Evolutionary conservation across 805 yeast species (phyloP).

Genomic region (Suhomyces kilbournensis): DNA sequence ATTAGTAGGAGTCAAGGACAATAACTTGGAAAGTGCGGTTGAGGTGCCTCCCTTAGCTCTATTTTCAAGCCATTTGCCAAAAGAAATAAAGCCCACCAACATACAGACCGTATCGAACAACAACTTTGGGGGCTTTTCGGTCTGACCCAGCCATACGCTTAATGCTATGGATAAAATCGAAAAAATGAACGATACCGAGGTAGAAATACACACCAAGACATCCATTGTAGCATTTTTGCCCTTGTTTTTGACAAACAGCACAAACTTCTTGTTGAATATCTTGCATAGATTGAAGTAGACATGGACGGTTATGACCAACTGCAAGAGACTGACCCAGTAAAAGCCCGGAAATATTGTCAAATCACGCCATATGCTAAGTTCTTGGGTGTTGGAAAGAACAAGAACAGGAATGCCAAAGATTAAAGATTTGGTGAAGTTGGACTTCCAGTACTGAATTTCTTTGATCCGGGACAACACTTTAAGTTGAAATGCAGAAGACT

Average conservation of each 20-base stretch:
- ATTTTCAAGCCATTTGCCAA: conserved; percentile 91
- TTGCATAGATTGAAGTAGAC: conserved; percentile 67
- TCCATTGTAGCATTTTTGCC: conserved; percentile 79
- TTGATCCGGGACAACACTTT: conserved; percentile 62
- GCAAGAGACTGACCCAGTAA: conserved; percentile 59
- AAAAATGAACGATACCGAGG: conserved; percentile 72
- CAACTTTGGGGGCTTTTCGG: conserved; percentile 54
- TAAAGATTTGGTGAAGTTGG: conserved; percentile 50
- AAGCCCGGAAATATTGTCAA: conserved; percentile 54
- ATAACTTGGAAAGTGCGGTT: conserved; percentile 74
- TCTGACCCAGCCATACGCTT: conserved; percentile 42
- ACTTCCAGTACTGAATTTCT: conserved; percentile 72
- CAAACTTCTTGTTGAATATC: conserved; percentile 63
- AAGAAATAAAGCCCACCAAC: conserved; percentile 77
- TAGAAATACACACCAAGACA: conserved; percentile 78
- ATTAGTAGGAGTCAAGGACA: conserved; percentile 75
- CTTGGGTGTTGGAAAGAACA: conserved; percentile 47
- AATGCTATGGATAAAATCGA: conserved; percentile 62
- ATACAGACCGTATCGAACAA: conserved; percentile 85
- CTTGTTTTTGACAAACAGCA: conserved; percentile 61
- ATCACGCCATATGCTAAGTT: conserved; percentile 28
- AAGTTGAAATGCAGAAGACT: conserved; percentile 58
- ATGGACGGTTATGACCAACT: conserved; percentile 54
- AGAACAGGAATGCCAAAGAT: conserved; percentile 62
- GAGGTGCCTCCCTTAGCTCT: conserved; percentile 93